A percentile compares a stretch with the other conserved stretches of the same genome.
Evolutionary conservation across 495 filamentous ascomycete genomes (phyloP).

Genomic region (Aspergillus conjunctus): DNA sequence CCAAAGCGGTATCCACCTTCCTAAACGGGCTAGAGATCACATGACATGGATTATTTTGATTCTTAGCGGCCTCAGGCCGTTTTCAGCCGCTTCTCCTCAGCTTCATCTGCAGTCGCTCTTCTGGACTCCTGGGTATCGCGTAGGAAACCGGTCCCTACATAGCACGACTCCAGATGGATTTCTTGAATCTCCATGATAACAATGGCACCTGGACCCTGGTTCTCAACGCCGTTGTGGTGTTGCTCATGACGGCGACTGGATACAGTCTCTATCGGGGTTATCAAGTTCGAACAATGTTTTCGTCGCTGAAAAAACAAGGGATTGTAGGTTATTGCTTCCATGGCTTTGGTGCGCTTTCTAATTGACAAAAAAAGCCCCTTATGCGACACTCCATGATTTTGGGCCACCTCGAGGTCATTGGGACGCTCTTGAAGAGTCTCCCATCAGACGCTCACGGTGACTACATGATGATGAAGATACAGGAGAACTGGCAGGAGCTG

Average conservation of each 20-base stretch:
- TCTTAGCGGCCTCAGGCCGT: no score
- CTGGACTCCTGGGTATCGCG: no score
- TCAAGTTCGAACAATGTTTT: not conserved
- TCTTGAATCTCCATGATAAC: not conserved
- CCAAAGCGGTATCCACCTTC: no score
- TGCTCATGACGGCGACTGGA: not conserved
- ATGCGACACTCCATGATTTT: slow-evolving; percentile 2
- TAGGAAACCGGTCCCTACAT: no score
- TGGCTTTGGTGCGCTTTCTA: not conserved
- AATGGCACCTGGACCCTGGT: not conserved
- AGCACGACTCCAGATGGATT: not conserved
- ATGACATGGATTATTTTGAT: no score
- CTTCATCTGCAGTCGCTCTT: no score
- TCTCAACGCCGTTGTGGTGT: not conserved
- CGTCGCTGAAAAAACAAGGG: not conserved
- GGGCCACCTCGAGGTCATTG: slow-evolving; percentile 1
- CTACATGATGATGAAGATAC: slow-evolving; percentile 3
- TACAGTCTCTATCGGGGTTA: not conserved
- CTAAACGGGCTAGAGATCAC: no score
- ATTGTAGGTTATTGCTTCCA: not conserved
- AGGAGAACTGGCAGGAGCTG: slow-evolving; percentile 1
- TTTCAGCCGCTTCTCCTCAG: no score
- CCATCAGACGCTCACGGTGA: not conserved
- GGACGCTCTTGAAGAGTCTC: not conserved
- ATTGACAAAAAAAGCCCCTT: not conserved